Base-by-base conservation (phyloP, 2,329 filamentous ascomycete genomes). In the Paracoccidioides brasiliensis region DNA sequence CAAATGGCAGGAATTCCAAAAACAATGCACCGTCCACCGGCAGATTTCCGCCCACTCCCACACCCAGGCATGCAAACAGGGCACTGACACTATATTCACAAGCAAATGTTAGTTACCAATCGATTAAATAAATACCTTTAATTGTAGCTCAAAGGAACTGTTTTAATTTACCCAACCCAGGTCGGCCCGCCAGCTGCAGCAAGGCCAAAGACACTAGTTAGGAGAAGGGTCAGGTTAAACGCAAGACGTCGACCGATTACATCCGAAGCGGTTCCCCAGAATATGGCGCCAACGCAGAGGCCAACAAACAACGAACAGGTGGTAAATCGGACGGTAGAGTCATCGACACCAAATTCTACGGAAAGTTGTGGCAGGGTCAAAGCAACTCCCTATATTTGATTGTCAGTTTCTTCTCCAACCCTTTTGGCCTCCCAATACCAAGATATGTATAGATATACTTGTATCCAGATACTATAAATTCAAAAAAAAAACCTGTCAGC, bases 211-310 rank as follows among this genome's bases (percentile, higher is more conserved):
- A 84, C 71, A 64, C 83, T 81, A 56, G 85, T 84, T 59, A 94
- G 78, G 60, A 89, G 78, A 5, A 94, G 77, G 0, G 88, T 93
- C 62, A 78, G 73, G 72, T 93, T 93, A 76, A 94, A 94, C 44
- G 88, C 88, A 15, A 87, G 76, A 55, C 86, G 84, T 54, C 89
- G 84, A 49, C 89, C 89, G 54, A 91, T 73, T 4, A 90, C 76
- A 67, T 94, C 88, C 33, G 85, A 85, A 4, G 84, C 84, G 53
- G 89, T 77, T 51, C 88, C 88, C 88, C 88, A 94, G 67, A 88
- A 80, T 59, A 83, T 85, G 58, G 86, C 88, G 53, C 88, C 88
- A 12, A 90, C 68, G 59, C 85, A 90, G 7, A 94, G 78, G 57
- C 88, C 88, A 38, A 86, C 69, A 66, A 88, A 93, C 12, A 90